Evolutionary conservation across 2,329 filamentous ascomycete species (phyloP).

Genomic region (Tolypocladium paradoxum): DNA sequence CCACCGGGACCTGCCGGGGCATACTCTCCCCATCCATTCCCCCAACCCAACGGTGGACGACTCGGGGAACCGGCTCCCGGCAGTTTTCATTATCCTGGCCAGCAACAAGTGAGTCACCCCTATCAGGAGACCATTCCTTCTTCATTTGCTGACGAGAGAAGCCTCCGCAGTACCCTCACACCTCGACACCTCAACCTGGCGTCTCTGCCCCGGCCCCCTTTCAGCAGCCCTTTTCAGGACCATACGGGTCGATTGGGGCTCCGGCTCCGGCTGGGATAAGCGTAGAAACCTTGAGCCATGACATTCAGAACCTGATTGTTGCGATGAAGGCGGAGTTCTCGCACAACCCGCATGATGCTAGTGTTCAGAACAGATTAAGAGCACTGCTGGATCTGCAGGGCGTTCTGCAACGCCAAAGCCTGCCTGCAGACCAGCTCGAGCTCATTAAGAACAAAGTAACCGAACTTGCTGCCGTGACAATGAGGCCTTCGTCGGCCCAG

Average conservation of each 20-base stretch:
- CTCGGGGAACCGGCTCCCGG: slow-evolving; percentile 7
- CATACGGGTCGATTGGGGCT: slow-evolving; percentile 19
- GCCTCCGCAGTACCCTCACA: slow-evolving; percentile 21
- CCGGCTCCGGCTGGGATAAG: slow-evolving; percentile 39
- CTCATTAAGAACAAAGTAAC: slow-evolving; percentile 79
- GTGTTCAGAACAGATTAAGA: slow-evolving; percentile 68
- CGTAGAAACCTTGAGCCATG: slow-evolving; percentile 67
- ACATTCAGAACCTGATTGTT: slow-evolving; percentile 69
- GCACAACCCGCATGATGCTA: slow-evolving; percentile 63
- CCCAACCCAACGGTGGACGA: slow-evolving; percentile 19
- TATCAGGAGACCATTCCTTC: background rate
- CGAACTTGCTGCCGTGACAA: slow-evolving; percentile 55
- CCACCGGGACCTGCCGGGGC: slow-evolving; percentile 10
- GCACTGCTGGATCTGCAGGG: slow-evolving; percentile 74
- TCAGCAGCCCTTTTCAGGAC: slow-evolving; percentile 28
- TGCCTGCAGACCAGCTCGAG: slow-evolving; percentile 72
- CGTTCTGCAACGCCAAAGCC: slow-evolving; percentile 62
- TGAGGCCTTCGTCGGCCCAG: slow-evolving; percentile 37
- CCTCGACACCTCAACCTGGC: slow-evolving; percentile 27
- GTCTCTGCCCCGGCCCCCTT: slow-evolving; percentile 26
- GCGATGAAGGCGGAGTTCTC: slow-evolving; percentile 65
- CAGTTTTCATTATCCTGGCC: slow-evolving; percentile 10
- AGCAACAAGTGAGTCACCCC: slow-evolving; percentile 17
- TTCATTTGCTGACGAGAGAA: background rate
- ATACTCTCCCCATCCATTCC: slow-evolving; percentile 16